These are phyloP conservation scores for Kodamaea lidongshanica DNA, from an alignment of 805 yeast species.

Conservation along the genomic window DNA sequence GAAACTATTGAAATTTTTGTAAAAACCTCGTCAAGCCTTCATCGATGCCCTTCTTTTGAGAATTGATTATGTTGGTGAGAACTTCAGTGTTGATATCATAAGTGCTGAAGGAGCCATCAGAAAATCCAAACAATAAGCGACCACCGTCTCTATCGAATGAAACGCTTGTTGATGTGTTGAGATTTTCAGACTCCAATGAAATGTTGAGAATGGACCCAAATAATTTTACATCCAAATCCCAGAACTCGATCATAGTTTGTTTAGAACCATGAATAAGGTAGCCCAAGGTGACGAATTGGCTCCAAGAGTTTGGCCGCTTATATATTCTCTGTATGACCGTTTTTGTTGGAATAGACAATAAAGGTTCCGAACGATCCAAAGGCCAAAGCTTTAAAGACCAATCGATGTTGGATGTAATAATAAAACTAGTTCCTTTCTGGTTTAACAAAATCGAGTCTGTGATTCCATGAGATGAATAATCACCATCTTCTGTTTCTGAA, in stretches of 20 bases:
- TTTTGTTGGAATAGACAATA: constrained; percentile 16
- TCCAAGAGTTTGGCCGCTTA: constrained; percentile 13
- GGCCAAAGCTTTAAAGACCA: constrained; percentile 21
- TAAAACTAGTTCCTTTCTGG: constrained; percentile 2
- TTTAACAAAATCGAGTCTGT: constrained; percentile 7
- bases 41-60: constrained; percentile 4
- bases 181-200: constrained; percentile 6
- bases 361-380: constrained; percentile 7
- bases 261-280: constrained; percentile 6
- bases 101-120: constrained; percentile 13
- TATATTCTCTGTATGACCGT: constrained; percentile 15
- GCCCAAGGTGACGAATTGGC: constrained; percentile 25
- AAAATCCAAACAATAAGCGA: constrained; percentile 17
- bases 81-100: constrained; percentile 7
- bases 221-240: constrained; percentile 22
- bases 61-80: constrained; percentile 1
- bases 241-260: constrained; percentile 18
- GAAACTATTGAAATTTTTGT: neutral
- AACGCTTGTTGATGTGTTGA: constrained; percentile 5
- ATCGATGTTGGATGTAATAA: constrained; percentile 18
- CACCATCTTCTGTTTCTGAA: constrained; percentile 4
- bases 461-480: constrained; percentile 3
- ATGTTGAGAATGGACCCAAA: constrained; percentile 15
- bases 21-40: constrained; percentile 8
- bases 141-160: constrained; percentile 16